Evolutionary conservation across 768 basidiomycete species (phyloP), one percentile per base, ranked within the genome.

Genomic region (Phaeotremella skinneri): DNA sequence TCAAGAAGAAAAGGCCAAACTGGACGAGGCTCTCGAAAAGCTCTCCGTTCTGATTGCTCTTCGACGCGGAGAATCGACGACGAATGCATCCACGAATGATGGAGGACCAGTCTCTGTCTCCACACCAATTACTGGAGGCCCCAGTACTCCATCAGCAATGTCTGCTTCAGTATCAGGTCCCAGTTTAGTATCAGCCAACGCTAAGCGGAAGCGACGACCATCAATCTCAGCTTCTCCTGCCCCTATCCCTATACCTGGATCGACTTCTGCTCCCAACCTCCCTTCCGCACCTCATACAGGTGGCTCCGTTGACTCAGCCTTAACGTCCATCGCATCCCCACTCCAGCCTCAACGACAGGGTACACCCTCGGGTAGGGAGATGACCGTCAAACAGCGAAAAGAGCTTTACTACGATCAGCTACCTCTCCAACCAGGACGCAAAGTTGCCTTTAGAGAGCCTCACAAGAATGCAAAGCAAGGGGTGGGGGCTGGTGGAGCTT

Each of bases 391-490:
- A 54, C 53, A 49, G 4, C 56, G 67, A 16, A 67, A 65, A 48
- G 75, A 78, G n/a, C 32, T 58, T 3, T 56, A 76, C n/a, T 41
- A 23, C 1, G 73, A 72, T 32, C 79, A 80, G 58, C 59, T 79
- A 13, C 79, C 79, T 7, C 62, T 80, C 2, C 61, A 58, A 23
- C 68, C 74, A 1, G 79, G 79, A 0, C 25, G 80, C 21, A 71
- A 62, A 43, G 76, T 80, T 37, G 76, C 76, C 0, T 79, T 79
- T 66, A 71, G 65, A 45, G 61, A 68, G 51, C 76, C 74, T 2
- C 30, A 14, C 32, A 17, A 47, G 59, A 67, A 59, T 56, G 56
- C 25, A 49, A 23, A 1, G 27, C 47, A 37, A 27, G 43, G 31
- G 52, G 53, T 31, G 32, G 58, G 45, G 37, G 52, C 41, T n/a